Conservation (phyloP, 768 basidiomycete species). For the Ramaria rubella region DNA sequence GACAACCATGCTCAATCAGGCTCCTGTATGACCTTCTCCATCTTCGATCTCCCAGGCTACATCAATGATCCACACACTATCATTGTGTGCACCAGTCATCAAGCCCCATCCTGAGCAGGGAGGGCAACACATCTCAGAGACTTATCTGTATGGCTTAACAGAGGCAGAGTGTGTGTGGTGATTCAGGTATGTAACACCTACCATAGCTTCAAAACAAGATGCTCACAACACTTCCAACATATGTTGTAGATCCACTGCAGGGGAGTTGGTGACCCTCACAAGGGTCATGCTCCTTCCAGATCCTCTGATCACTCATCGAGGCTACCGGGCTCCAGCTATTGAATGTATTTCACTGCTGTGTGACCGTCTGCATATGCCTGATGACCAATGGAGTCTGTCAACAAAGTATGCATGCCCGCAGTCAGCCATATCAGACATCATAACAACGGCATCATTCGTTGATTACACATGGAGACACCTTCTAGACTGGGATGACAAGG, state of each 20-base stretch:
- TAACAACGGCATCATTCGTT: constrained; percentile 13
- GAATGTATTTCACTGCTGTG: constrained; percentile 18
- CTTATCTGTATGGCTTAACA: too few relatives aligned
- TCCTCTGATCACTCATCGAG: neutral
- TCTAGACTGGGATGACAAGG: constrained; percentile 16
- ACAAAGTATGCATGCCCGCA: constrained; percentile 16
- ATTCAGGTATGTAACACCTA: too few relatives aligned
- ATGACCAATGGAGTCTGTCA: constrained; percentile 13
- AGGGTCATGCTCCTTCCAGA: neutral
- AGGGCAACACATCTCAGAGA: too few relatives aligned
- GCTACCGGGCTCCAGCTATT: neutral
- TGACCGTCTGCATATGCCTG: constrained; percentile 15
- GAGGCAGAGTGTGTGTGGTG: too few relatives aligned
- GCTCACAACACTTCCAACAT: too few relatives aligned
- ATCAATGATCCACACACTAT: too few relatives aligned
- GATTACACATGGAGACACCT: constrained; percentile 17
- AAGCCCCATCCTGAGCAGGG: too few relatives aligned
- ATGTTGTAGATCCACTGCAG: neutral
- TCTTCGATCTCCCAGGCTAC: too few relatives aligned
- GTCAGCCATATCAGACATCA: constrained; percentile 16
- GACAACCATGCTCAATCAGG: too few relatives aligned
- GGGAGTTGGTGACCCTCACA: neutral
- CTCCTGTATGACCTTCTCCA: too few relatives aligned
- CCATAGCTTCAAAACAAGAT: too few relatives aligned
- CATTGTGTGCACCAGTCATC: too few relatives aligned